Evolutionary conservation across 306 rosid genomes (phyloP), one percentile per base, ranked within the genome.

Genomic region (Inga oerstediana): DNA sequence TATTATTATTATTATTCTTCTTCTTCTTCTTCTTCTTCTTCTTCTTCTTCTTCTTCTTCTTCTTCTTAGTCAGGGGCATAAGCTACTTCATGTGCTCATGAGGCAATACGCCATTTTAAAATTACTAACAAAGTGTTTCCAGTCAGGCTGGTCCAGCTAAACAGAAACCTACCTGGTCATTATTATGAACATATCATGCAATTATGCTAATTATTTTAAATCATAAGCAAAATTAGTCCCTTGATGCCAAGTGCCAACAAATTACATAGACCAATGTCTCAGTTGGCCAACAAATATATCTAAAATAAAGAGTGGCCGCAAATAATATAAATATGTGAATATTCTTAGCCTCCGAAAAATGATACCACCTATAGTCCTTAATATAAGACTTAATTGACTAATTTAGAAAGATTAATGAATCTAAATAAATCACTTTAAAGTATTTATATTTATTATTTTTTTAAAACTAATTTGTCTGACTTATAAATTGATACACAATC

Each of bases 131-230:
- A 64, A 32, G 71, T 65, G 9, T 65, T 65, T 34, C 71, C 7
- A 65, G 43, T 65, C 13, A 32, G 71, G 71, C 43, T 65, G 71
- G 71, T 65, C 71, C 43, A 65, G 71, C 71, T 65, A 32, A 65
- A 65, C 71, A 32, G n/a, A 65, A 65, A 14, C 71, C 44, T 14
- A 32, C 44, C 41, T 65, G 71, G 71, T 65, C 71, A 15, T 32
- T 32, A 64, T 64, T 64, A 30, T 34, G 71, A 65, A 65, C 44
- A 5, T 32, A 65, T 65, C 71, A 65, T 65, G 20, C 71, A 14
- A 32, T 2, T 10, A 16, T 65, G 71, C 4, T 13, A 4, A 15
- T 65, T 32, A 32, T 65, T 32, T 34, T 65, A 65, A 30, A 65
- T 15, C 43, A 32, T 32, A 32, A 13, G 71, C 2, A 65, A 27